A percentile compares a stretch with the other conserved stretches of the same genome.
Evolutionary conservation across 148 eudicot genomes (phyloP).

Genomic region (Vaccinium darrowii): DNA sequence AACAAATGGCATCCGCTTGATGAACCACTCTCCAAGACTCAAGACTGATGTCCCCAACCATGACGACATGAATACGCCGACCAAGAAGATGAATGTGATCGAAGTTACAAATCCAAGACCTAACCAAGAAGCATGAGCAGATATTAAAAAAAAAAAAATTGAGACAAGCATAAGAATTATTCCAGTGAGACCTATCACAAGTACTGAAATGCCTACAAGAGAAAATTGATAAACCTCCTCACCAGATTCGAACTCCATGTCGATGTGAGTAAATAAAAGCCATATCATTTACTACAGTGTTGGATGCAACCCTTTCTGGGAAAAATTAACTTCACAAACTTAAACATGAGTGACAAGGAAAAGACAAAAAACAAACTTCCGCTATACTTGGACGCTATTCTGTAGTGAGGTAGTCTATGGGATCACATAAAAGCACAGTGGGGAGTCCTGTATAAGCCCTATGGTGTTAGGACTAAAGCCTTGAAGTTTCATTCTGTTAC

Average conservation of each 20-base stretch:
- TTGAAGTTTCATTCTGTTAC: not conserved
- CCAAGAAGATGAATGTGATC: conserved; percentile 35
- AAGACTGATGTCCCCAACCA: conserved; percentile 46
- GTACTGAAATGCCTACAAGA: conserved; percentile 1
- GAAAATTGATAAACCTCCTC: not conserved
- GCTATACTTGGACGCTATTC: not conserved
- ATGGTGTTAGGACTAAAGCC: not conserved
- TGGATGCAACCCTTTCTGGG: not conserved
- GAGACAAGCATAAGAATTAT: not conserved
- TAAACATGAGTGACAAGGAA: not conserved
- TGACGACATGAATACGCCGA: conserved; percentile 44
- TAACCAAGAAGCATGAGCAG: conserved; percentile 16
- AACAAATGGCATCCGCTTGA: conserved; percentile 42
- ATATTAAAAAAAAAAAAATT: not conserved
- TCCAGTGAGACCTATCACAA: not conserved
- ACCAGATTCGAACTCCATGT: not conserved
- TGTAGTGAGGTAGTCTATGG: not conserved
- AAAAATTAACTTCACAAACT: not conserved
- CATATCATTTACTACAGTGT: not conserved
- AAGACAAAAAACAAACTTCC: not conserved
- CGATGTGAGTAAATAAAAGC: not conserved
- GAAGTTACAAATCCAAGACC: conserved; percentile 47
- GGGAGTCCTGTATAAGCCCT: not conserved
- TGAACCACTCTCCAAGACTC: conserved; percentile 48
- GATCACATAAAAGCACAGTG: not conserved